Base-by-base conservation (phyloP, 495 filamentous ascomycete species). In the Mycothermus thermophilus region DNA sequence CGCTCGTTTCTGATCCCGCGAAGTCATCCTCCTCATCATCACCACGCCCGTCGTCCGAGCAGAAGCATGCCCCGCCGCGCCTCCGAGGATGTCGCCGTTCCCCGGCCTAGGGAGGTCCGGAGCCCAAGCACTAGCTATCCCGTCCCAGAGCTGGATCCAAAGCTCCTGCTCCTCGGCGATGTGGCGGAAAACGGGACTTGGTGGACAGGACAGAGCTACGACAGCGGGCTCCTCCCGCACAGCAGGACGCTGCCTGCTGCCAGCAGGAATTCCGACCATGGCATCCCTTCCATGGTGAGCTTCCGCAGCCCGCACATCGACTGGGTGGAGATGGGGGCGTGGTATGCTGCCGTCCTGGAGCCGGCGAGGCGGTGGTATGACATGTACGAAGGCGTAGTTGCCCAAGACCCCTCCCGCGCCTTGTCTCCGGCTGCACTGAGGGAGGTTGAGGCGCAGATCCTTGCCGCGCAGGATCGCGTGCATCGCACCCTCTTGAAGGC, bases 171-270 rank as follows among this genome's bases (percentile, higher is more conserved):
- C 9, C 51, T 85, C n/a, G 83, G 83, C 10, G 74, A 88, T 40
- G 59, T 90, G 41, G 78, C 77, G 0, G 82, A 90, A 52, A 90
- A 88, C 50, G 83, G 83, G 2, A 71, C 71, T 10, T 90, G 82
- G 83, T 90, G 82, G 82, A 80, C 74, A 33, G 77, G 69, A 1
- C 62, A 70, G 35, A 54, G 62, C 14, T 57, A 66, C 22, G 30
- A n/a, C n/a, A n/a, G n/a, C n/a, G n/a, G n/a, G n/a, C n/a, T n/a
- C n/a, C 22, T 25, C 22, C 22, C 22, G 6, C 22, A 25, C 6
- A 6, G 11, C 22, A 6, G 11, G 11, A 6, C 22, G 6, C 22
- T 6, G 11, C 22, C 22, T 50, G 9, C 48, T 51, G 13, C 52
- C 58, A n/a, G 47, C 44, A 23, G 52, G 50, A 30, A 54, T 50